These are phyloP conservation scores for Apiospora sp. DNA, from an alignment of 2,329 filamentous ascomycete genomes.

Conservation along the genomic window DNA sequence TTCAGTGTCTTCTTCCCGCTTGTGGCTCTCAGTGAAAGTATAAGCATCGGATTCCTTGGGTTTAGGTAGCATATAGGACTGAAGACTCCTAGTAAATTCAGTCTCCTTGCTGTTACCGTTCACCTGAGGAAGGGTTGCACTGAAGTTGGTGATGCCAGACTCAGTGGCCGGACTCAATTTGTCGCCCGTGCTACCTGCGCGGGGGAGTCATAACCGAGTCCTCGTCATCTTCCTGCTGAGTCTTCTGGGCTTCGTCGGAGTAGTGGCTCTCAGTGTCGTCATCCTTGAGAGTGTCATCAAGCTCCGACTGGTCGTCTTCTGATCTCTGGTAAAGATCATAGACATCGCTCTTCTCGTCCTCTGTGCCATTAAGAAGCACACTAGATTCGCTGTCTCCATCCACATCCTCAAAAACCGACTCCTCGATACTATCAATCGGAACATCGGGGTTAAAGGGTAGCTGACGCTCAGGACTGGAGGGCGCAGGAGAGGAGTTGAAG, in stretches of 20 bases:
- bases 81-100: constrained; percentile 53
- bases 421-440: constrained; percentile 87
- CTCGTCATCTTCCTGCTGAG: constrained; percentile 39
- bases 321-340: constrained; percentile 72
- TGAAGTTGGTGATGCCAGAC: constrained; percentile 39
- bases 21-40: constrained; percentile 42
- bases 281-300: constrained; percentile 27
- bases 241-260: constrained; percentile 50
- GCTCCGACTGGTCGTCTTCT: constrained; percentile 46
- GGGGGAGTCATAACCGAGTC: constrained; percentile 61
- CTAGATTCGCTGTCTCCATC: constrained; percentile 56
- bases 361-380: constrained; percentile 72
- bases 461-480: constrained; percentile 65
- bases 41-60: constrained; percentile 47
- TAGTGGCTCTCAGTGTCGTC: constrained; percentile 55
- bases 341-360: constrained; percentile 68
- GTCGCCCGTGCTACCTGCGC: constrained; percentile 51
- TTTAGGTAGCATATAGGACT: constrained; percentile 57
- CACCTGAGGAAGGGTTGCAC: constrained; percentile 49
- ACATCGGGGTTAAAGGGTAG: constrained; percentile 83
- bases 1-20: constrained; percentile 44
- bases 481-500: constrained; percentile 68
- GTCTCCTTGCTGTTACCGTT: constrained; percentile 44
- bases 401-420: constrained; percentile 60
- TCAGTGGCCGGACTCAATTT: constrained; percentile 31